Base-by-base conservation (phyloP, 352 stramenopile species). In the Globisporangium solare region DNA sequence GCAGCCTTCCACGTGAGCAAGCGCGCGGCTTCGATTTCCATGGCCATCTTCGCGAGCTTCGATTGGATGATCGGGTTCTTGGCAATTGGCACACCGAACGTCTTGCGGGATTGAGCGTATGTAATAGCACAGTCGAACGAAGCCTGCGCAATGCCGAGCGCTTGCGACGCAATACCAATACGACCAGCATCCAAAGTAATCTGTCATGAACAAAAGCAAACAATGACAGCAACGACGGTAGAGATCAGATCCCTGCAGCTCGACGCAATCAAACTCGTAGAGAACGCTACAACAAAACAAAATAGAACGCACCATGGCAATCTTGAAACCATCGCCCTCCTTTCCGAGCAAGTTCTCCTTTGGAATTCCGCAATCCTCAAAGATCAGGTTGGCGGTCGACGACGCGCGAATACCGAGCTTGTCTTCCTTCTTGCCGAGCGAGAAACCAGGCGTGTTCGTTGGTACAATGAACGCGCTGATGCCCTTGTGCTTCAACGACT, bases 391-490 rank as follows among this genome's bases (percentile, higher is more conserved):
- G 22, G 89, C 82, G 3, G 96, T 99, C n/a, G 91, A 98, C 21
- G 93, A 98, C 20, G 81, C 96, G 13, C 95, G 79, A 51, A 99
- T 99, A n/a, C 96, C 96, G 17, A 99, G 73, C 66, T 99, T 99
- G 66, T 99, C 96, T 70, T 99, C 96, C 65, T 98, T 98, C 68
- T 97, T 98, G 56, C 96, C 96, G 20, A 99, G 73, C 41, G 89
- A 97, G 58, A 98, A 98, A 27, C 95, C 95, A 7, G 89, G 79
- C 22, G 80, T 74, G 66, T 96, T 76, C 21, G 80, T 97, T 14
- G 92, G 89, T 42, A 99, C 93, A 57, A 99, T 84, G 67, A 99
- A 99, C 3, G 96, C 96, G 37, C 89, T 98, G 63, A 99, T 99
- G 39, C 96, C 96, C 74, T 97, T 98, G 80, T 97, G 89, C 68